These are phyloP conservation scores for Ajuga chamaepitys DNA, from an alignment of 257 asterid genomes.

Conservation along the genomic window DNA sequence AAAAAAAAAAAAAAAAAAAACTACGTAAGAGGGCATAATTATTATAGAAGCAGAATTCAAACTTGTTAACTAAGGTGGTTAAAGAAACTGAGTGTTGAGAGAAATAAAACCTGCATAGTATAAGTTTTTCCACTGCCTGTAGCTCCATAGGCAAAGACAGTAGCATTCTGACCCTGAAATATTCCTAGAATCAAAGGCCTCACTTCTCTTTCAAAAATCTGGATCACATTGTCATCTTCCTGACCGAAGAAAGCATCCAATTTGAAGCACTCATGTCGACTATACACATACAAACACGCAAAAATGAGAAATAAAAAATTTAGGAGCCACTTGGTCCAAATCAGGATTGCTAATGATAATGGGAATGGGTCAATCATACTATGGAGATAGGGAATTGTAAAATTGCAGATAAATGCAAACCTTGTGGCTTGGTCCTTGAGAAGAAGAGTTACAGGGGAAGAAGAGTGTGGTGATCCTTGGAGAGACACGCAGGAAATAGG, in stretches of 20 bases:
- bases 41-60: background rate
- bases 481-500: slow-evolving; percentile 50
- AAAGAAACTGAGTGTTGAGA: background rate
- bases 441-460: slow-evolving; percentile 55
- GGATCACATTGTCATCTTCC: slow-evolving; percentile 49
- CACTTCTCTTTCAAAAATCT: slow-evolving; percentile 68
- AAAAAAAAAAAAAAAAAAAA: background rate
- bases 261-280: slow-evolving; percentile 81
- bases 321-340: no score
- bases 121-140: slow-evolving; percentile 95
- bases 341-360: no score
- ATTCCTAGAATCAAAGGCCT: slow-evolving; percentile 68
- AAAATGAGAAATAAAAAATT: background rate
- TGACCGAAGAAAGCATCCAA: slow-evolving; percentile 65
- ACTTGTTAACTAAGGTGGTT: background rate
- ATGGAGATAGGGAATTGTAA: no score
- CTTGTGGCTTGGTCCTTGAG: slow-evolving; percentile 73
- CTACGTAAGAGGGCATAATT: background rate
- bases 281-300: slow-evolving; percentile 12
- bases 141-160: slow-evolving; percentile 92
- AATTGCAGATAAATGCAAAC: slow-evolving; percentile 18
- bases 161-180: slow-evolving; percentile 65
- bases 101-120: slow-evolving; percentile 76
- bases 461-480: slow-evolving; percentile 19
- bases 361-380: no score